A percentile compares a stretch with the other conserved stretches of the same genome.
phyloP scores from a whole-genome alignment of 352 stramenopile species.

The Phytopythium litorale region DNA sequence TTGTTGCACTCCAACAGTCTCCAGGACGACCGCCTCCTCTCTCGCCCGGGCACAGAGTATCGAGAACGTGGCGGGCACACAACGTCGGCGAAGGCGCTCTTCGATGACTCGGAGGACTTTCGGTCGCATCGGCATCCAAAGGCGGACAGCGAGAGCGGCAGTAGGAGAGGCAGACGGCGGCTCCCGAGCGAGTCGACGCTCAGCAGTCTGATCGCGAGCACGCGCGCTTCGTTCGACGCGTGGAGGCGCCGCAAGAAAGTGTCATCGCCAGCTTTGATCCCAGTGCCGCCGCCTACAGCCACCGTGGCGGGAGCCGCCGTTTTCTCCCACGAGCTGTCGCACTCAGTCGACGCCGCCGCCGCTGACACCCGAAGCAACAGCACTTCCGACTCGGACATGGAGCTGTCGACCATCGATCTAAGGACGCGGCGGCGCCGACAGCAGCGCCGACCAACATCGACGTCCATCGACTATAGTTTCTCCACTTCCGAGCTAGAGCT shows the following conservation, averaged over 20 bases:
- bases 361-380: not conserved
- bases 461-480: conserved; percentile 2
- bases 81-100: not conserved
- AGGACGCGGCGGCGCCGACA: not conserved
- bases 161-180: not conserved
- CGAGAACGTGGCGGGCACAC: not conserved
- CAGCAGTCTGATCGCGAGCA: not conserved
- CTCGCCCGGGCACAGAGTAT: not conserved
- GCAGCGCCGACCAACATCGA: not conserved
- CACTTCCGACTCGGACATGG: not conserved
- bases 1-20: conserved; percentile 3
- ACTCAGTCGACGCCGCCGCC: not conserved
- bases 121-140: not conserved
- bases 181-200: not conserved
- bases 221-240: not conserved
- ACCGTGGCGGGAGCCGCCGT: not conserved
- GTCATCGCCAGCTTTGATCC: not conserved
- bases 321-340: not conserved
- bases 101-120: not conserved
- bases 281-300: not conserved
- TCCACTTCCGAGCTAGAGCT: conserved; percentile 7
- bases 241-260: not conserved
- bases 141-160: not conserved
- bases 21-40: conserved; percentile 3
- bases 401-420: conserved; percentile 5